Evolutionary conservation across 225 moss, liverwort and hornwort species (phyloP).

Genomic region (Asterella californica): DNA sequence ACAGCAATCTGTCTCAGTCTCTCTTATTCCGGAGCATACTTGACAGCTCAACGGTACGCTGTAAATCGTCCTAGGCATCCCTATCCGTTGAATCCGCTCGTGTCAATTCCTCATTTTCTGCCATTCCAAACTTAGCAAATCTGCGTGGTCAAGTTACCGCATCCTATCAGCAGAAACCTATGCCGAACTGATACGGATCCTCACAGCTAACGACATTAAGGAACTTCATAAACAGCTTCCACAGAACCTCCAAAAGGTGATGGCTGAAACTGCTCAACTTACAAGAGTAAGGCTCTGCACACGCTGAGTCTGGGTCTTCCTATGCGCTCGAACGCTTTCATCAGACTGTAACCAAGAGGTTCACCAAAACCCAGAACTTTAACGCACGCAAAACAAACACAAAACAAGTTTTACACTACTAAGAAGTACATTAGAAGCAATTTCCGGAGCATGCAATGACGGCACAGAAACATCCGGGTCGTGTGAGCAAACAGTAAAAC

Average conservation of each 20-base stretch:
- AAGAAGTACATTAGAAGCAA: neutral
- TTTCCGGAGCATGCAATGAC: neutral
- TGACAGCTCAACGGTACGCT: neutral
- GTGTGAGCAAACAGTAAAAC: neutral
- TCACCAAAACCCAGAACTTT: neutral
- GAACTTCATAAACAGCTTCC: neutral
- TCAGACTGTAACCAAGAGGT: conserved; percentile 50
- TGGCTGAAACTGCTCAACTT: conserved; percentile 28
- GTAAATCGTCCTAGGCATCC: neutral
- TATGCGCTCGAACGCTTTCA: conserved; percentile 83
- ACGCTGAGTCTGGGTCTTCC: conserved; percentile 81
- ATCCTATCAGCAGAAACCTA: neutral
- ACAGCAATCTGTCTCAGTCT: neutral
- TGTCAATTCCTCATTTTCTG: no score
- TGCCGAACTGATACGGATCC: neutral
- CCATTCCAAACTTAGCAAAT: neutral
- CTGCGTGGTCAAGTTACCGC: neutral
- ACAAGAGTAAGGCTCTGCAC: conserved; percentile 75
- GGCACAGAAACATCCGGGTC: neutral
- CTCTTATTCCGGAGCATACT: neutral
- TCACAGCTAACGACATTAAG: neutral
- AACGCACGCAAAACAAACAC: neutral
- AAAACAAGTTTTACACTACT: neutral
- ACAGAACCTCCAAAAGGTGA: neutral
- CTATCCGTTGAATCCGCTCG: neutral